phyloP scores from a whole-genome alignment of 108 stramenopile genomes.

The Nitzschia sp. region DNA sequence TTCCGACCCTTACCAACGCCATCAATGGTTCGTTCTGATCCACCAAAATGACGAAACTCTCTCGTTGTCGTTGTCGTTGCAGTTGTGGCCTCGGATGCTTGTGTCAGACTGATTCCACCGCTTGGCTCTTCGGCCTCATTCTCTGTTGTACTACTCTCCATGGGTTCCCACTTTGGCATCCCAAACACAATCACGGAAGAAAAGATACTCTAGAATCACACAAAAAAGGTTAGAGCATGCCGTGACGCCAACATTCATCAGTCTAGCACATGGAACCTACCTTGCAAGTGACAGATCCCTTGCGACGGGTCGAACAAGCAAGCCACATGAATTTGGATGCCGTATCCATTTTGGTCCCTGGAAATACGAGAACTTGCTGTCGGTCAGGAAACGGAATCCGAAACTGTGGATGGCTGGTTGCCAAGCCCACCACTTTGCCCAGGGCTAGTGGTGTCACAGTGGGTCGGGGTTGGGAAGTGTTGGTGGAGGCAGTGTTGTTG shows the following conservation, averaged over 20 bases:
- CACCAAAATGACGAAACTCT: constrained; percentile 54
- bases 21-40: constrained; percentile 70
- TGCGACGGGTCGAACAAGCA: constrained; percentile 33
- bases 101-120: neutral
- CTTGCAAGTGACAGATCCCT: constrained; percentile 54
- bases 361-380: constrained; percentile 30
- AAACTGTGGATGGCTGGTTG: constrained; percentile 32
- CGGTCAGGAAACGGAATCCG: constrained; percentile 32
- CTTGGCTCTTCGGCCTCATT: neutral
- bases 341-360: constrained; percentile 41
- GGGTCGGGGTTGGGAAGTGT: constrained; percentile 16
- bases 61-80: neutral
- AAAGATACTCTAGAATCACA: constrained; percentile 45
- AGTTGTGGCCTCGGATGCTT: neutral
- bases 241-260: neutral
- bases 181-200: constrained; percentile 73
- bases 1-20: constrained; percentile 30
- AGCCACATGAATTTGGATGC: constrained; percentile 41
- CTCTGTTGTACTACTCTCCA: neutral
- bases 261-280: constrained; percentile 18
- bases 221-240: neutral
- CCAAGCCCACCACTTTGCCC: constrained; percentile 39
- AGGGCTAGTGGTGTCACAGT: constrained; percentile 24
- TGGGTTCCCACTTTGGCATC: constrained; percentile 36
- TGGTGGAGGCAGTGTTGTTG: constrained; percentile 6